phyloP scores from a whole-genome alignment of 192 early-diverging fungal species.

The Linnemannia zychae region DNA sequence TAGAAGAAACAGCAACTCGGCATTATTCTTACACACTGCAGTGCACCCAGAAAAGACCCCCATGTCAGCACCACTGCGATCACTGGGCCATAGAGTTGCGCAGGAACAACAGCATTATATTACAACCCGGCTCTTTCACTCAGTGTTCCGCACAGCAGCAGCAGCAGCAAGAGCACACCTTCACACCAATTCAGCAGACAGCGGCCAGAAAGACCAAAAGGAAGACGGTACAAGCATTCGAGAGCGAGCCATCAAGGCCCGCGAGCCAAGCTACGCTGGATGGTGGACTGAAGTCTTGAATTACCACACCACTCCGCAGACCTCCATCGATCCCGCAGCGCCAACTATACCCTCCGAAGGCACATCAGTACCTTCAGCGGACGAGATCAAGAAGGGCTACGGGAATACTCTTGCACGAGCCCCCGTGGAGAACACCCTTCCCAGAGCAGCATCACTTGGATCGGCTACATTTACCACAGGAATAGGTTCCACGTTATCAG shows the following conservation, averaged over 20 bases:
- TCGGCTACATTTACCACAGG: constrained; percentile 20
- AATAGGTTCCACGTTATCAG: constrained; percentile 11
- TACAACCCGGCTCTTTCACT: neutral
- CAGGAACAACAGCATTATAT: neutral
- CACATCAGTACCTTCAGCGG: constrained; percentile 1
- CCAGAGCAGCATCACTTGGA: constrained; percentile 15
- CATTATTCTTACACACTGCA: neutral
- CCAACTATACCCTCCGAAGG: neutral
- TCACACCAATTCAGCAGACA: neutral
- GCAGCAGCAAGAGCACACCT: neutral
- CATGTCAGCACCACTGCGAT: constrained; percentile 9
- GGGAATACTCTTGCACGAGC: constrained; percentile 12
- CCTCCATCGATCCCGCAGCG: constrained; percentile 5
- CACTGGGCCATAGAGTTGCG: neutral
- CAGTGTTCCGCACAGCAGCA: neutral
- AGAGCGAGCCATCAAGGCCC: constrained; percentile 22
- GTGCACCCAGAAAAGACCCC: neutral
- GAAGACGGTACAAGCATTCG: neutral
- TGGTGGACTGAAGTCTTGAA: constrained; percentile 55
- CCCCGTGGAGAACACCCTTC: constrained; percentile 26
- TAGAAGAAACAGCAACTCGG: neutral
- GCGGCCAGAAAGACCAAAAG: neutral
- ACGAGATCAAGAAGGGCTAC: constrained; percentile 22
- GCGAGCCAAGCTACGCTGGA: constrained; percentile 38
- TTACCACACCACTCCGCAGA: constrained; percentile 20